phyloP scores from a whole-genome alignment of 352 stramenopile genomes.

The Pythium guiyangense region DNA sequence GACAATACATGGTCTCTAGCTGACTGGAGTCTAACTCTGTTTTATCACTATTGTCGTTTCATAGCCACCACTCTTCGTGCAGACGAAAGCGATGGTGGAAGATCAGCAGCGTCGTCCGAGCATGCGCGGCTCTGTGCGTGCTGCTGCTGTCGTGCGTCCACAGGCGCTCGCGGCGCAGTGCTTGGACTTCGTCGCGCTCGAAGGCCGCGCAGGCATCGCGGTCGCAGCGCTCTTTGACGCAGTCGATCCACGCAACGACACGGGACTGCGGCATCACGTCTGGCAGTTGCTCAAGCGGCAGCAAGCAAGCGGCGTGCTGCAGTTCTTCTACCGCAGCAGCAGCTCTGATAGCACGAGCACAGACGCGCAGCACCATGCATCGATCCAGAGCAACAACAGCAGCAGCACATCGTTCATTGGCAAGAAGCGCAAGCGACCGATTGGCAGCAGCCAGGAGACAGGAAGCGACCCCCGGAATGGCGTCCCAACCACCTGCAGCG shows the following conservation, averaged over 20 bases:
- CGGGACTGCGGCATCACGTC: constrained; percentile 36
- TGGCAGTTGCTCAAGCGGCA: constrained; percentile 54
- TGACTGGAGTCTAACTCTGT: no score
- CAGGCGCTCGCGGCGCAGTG: constrained; percentile 48
- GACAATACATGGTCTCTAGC: no score
- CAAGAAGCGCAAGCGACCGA: constrained; percentile 62
- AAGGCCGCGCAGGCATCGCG: constrained; percentile 39
- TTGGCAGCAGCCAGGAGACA: background rate
- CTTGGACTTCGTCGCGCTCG: constrained; percentile 62
- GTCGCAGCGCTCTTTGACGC: constrained; percentile 33
- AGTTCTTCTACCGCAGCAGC: constrained; percentile 34
- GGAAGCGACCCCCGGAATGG: background rate
- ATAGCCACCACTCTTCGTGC: no score
- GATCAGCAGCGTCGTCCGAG: no score
- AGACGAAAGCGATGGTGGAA: no score
- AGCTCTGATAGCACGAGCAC: background rate
- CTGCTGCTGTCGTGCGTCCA: constrained; percentile 14
- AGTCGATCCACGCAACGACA: constrained; percentile 38
- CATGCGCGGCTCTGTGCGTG: background rate
- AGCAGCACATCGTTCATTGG: constrained; percentile 6
- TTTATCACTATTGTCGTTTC: no score
- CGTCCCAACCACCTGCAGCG: background rate
- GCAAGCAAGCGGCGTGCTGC: constrained; percentile 34
- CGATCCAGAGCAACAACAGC: background rate
- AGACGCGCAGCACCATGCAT: background rate